Base-by-base conservation (phyloP, 2,329 filamentous ascomycete genomes). In the Zymoseptoria passerinii region DNA sequence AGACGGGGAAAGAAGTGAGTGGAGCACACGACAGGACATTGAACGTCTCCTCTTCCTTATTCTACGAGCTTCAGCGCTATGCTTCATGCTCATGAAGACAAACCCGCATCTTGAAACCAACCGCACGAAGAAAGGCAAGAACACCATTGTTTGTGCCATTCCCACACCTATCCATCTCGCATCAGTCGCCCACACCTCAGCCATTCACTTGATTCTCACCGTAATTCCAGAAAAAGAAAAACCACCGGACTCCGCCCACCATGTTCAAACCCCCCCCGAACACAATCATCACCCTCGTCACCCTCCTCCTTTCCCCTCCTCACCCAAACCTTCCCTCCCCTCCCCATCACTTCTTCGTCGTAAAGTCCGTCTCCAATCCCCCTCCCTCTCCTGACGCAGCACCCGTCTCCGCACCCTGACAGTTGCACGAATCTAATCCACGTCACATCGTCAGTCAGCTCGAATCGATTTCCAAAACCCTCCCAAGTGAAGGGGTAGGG, bases 341-440 rank as follows among this genome's bases (percentile, higher is more conserved):
- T n/a, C n/a, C n/a, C n/a, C n/a, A n/a, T n/a, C 18, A 55, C 54
- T 51, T 55, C 54, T 35, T 55, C 4, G 58, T 61, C 20, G 61
- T 63, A 35, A 63, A 63, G 54, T 63, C 61, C 27, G 61, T 63
- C 59, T 63, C 61, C 9, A 63, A 27, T 10, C 61, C 61, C 40
- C 48, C 57, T 8, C 23, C 53, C 48, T 50, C 54, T 2, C 3
- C 50, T 4, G 18, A 3, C 16, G 35, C 35, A 29, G 20, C 9
- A 27, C 53, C 56, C 35, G 29, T 40, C 56, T 63, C 61, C 1
- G 52, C 57, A 20, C 61, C 61, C 20, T 53, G 19, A 48, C 61
- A 63, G 48, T 54, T 61, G 52, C 61, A 63, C 16, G 61, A 63
- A 28, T 63, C 61, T 56, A 28, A 19, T 13, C 4, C 19, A 28